Evolutionary conservation across 2,329 filamentous ascomycete species (phyloP).

Genomic region (Lasiodiplodia sp.): DNA sequence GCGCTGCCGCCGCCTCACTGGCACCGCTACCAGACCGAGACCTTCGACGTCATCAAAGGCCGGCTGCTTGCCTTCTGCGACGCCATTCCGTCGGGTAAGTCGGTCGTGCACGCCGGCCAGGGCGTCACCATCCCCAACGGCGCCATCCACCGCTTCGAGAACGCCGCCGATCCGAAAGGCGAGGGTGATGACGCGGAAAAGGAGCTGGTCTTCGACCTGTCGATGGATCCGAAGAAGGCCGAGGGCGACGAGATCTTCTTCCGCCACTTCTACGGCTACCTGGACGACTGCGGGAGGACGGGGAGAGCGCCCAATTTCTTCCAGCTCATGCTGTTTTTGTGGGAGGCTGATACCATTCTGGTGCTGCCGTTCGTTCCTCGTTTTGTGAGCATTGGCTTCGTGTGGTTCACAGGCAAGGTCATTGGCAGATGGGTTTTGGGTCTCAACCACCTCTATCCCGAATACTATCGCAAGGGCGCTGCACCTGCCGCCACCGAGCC

Average conservation of each 20-base stretch:
- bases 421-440: constrained; percentile 16
- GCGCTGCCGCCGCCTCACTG: constrained; percentile 18
- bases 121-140: constrained; percentile 24
- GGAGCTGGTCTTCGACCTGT: constrained; percentile 22
- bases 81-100: not conserved
- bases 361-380: constrained; percentile 22
- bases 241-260: constrained; percentile 27
- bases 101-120: not conserved
- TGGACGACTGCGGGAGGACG: constrained; percentile 19
- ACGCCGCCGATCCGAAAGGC: constrained; percentile 8
- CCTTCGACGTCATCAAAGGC: constrained; percentile 14
- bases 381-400: constrained; percentile 13
- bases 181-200: not conserved
- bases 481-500: not conserved
- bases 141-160: constrained; percentile 27
- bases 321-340: constrained; percentile 28
- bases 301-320: constrained; percentile 15
- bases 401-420: constrained; percentile 15
- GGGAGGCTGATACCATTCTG: constrained; percentile 23
- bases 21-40: constrained; percentile 22
- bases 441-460: constrained; percentile 10
- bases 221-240: constrained; percentile 25
- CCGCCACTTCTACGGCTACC: constrained; percentile 28
- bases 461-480: constrained; percentile 13
- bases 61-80: constrained; percentile 15